Percentiles rank a stretch among this genome's conserved stretches.
Evolutionary conservation across 129 eudicot genomes (phyloP).

Genomic region (Centella asiatica): DNA sequence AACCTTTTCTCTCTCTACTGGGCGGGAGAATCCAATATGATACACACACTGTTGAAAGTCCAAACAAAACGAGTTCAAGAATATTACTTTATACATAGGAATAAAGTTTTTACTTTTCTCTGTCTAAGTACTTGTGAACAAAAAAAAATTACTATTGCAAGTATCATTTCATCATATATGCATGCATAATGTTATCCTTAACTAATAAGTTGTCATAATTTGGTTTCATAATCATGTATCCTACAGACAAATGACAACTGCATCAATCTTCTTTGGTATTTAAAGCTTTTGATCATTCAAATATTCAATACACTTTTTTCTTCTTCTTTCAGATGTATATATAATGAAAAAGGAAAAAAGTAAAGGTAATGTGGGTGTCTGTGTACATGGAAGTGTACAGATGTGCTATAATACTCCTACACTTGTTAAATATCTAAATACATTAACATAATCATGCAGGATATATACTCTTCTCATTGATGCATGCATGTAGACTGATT

Average conservation of each 20-base stretch:
- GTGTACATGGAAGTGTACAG: too few species aligned
- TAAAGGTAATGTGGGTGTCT: too few species aligned
- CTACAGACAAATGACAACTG: background rate
- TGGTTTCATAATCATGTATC: background rate
- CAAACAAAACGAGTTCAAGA: constrained; percentile 21
- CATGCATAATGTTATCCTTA: background rate
- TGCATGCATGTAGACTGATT: too few species aligned
- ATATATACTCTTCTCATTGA: too few species aligned
- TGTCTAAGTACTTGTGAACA: background rate
- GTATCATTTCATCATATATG: background rate
- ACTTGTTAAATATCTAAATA: too few species aligned
- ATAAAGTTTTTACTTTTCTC: constrained; percentile 9
- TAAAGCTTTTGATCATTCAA: background rate
- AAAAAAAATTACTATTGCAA: too few species aligned
- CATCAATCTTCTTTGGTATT: background rate
- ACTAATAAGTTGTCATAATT: too few species aligned
- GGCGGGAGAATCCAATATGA: constrained; percentile 19
- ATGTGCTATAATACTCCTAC: too few species aligned
- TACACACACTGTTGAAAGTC: constrained; percentile 16
- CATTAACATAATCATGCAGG: too few species aligned
- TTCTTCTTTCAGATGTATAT: too few species aligned
- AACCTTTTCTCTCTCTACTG: background rate
- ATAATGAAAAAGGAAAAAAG: too few species aligned
- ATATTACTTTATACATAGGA: background rate
- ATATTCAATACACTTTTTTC: background rate